Percentiles rank a stretch among this genome's conserved stretches.
These are phyloP conservation scores for Wolfiporia cocos DNA, from an alignment of 1,284 basidiomycete species.

Conservation along the genomic window DNA sequence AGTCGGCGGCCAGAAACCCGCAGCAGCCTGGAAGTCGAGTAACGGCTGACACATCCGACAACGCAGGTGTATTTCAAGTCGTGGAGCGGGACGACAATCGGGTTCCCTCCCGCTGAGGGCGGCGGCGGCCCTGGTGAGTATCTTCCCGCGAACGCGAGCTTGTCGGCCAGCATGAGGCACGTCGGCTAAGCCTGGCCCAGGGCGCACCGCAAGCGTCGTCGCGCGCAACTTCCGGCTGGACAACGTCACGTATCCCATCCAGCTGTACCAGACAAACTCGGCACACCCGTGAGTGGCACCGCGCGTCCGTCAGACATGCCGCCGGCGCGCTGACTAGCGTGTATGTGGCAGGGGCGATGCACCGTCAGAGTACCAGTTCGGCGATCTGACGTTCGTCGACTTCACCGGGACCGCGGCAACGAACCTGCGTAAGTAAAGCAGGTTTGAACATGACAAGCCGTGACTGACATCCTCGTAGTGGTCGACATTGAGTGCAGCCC, in stretches of 20 bases:
- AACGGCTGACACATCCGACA: background rate
- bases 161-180: too few relatives aligned
- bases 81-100: conserved; percentile 51
- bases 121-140: conserved; percentile 47
- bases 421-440: conserved; percentile 32
- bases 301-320: background rate
- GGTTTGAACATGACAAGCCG: too few relatives aligned
- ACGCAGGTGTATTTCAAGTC: conserved; percentile 57
- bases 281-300: conserved; percentile 36
- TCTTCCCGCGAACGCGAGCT: background rate
- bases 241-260: conserved; percentile 38
- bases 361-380: conserved; percentile 44
- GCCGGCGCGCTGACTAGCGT: background rate
- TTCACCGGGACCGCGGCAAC: conserved; percentile 43
- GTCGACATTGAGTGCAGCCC: conserved; percentile 50
- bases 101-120: conserved; percentile 55
- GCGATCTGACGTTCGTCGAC: conserved; percentile 39
- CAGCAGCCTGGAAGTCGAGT: background rate
- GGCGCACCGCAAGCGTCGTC: conserved; percentile 44
- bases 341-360: conserved; percentile 37
- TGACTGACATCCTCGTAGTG: conserved; percentile 33
- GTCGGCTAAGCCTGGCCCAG: too few relatives aligned
- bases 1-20: conserved; percentile 11
- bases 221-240: conserved; percentile 41
- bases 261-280: conserved; percentile 49